Base-by-base conservation (phyloP, 495 filamentous ascomycete species). In the Podospora sp. region DNA sequence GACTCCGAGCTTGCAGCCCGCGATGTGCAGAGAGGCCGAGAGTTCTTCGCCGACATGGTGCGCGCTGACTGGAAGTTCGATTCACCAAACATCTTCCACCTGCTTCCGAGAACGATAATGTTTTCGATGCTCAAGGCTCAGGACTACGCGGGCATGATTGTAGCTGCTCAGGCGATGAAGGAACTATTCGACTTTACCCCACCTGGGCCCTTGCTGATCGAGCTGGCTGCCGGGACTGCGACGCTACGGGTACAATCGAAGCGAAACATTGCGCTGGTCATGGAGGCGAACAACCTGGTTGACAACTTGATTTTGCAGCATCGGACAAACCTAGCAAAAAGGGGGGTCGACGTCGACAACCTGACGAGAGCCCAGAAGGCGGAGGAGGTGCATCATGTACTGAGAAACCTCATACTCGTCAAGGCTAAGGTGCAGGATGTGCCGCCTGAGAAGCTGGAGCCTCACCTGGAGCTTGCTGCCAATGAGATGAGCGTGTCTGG, bases 1-100 rank as follows among this genome's bases (percentile, higher is more conserved):
- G 60, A 68, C 25, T 60, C 64, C 0, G 73, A 81, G 77, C 73
- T 86, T 72, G 20, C 74, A 1, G 69, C 60, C 16, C 83, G 84
- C 57, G 81, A 87, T 36, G 83, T 85, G 53, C 79, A 80, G 49
- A 72, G 75, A 1, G 82, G 83, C 7, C 84, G 91, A 27, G 62
- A 69, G 7, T 80, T 92, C 33, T 91, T 90, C 74, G 76, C 75
- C 0, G 82, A 89, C 25, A 90, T 92, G 87, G 80, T 88, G 24
- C 76, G 73, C 61, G 33, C 68, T 18, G 73, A 73, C 11, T 76
- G 72, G 68, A 62, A 65, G 16, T 76, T 81, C 5, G 76, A 81
- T 69, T 64, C 70, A 52, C 27, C 72, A 5, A 68, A 77, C 3
- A 66, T 76, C 0, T 76, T 78, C 55, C 60, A 63, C 18, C 72